phyloP scores from a whole-genome alignment of 2,329 filamentous ascomycete species.

The Harringtonia lauricola region DNA sequence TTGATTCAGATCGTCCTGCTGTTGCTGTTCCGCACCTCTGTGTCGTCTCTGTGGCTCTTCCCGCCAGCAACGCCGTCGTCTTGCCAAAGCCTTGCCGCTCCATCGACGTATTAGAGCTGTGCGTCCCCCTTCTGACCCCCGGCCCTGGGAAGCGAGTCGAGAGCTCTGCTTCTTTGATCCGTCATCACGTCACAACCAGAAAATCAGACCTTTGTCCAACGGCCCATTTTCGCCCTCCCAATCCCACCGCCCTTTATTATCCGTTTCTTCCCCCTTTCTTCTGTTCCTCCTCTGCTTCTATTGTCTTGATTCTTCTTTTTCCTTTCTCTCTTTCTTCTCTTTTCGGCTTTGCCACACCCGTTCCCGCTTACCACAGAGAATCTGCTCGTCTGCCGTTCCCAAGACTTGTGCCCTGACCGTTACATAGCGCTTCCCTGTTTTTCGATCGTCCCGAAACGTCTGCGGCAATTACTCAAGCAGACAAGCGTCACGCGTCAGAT shows the following conservation, averaged over 20 bases:
- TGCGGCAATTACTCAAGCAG: too few species aligned
- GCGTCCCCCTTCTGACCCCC: too few species aligned
- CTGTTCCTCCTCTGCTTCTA: background rate
- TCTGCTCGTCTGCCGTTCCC: too few species aligned
- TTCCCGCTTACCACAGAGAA: background rate
- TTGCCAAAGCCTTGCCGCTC: slow-evolving; percentile 2
- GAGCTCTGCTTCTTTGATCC: background rate
- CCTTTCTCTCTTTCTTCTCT: background rate
- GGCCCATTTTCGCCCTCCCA: background rate
- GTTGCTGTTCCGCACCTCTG: too few species aligned
- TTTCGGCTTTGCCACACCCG: background rate
- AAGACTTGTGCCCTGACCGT: too few species aligned
- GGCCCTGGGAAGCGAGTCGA: too few species aligned
- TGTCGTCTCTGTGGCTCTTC: too few species aligned
- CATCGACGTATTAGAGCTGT: background rate
- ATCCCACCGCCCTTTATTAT: background rate
- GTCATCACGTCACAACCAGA: slow-evolving; percentile 2
- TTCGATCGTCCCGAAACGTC: background rate
- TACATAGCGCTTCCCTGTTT: too few species aligned
- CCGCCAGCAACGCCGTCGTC: background rate
- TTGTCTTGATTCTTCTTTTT: background rate
- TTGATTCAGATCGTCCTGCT: too few species aligned
- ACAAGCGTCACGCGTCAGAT: too few species aligned
- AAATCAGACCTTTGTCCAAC: too few species aligned
- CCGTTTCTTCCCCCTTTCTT: background rate